Evolutionary conservation across 225 moss, liverwort and hornwort species (phyloP), one percentile per base, ranked within the genome.

Genomic region (Bryum argenteum): DNA sequence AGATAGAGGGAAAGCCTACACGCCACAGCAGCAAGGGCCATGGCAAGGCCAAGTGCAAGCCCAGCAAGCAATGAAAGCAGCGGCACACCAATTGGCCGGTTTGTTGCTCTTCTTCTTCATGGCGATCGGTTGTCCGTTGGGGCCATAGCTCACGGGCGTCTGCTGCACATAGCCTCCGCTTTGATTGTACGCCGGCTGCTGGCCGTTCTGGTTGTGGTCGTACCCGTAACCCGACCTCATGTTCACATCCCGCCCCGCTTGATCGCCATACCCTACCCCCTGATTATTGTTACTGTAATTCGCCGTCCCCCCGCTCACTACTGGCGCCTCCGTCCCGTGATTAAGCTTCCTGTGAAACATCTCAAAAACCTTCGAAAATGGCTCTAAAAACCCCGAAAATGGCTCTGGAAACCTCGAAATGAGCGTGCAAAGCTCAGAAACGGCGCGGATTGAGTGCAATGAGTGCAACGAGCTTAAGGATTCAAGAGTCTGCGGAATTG

Each of bases 31-130:
- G 67, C 87, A 87, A 50, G 87, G 87, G 0, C 81, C 87, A 63
- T 87, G 87, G 60, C 87, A 87, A 11, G 87, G 87, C 87, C 87
- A 87, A 21, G 87, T 87, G 22, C 87, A 87, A 19, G 87, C 87
- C 87, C 87, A 87, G 7, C 87, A 87, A 53, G 87, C 87, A 10
- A 87, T 20, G 9, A 87, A 87, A 15, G 76, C 73, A 0, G 73
- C 87, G 1, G 87, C 87, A 51, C 80, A 81, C 66, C 83, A 58
- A 51, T 87, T 87, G 6, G 83, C 87, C 5, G 54, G 14, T 8
- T 18, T 69, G 67, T 81, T 87, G 4, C 0, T 74, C 63, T 15
- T 81, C 79, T 74, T 85, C 77, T 24, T 80, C 47, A 41, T 2
- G 24, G 10, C 8, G 9, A 83, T 3, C 19, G 78, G 78, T 8